These are phyloP conservation scores for Neltuma alba DNA, from an alignment of 306 rosid genomes.

Conservation along the genomic window DNA sequence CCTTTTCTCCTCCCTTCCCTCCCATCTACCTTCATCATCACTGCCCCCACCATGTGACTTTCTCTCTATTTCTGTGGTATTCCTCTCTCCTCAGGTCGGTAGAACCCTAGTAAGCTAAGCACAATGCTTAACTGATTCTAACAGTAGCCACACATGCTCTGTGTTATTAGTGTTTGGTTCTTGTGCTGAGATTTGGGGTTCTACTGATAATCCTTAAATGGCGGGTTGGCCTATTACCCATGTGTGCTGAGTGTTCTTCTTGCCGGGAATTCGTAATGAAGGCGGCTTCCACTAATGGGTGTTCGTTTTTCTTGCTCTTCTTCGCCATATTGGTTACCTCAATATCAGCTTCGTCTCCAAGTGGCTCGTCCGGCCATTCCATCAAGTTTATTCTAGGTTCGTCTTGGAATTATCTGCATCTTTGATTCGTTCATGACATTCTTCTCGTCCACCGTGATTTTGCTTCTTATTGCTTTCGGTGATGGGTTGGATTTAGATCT, in stretches of 20 bases:
- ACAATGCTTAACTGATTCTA: slow-evolving; percentile 30
- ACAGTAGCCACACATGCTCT: not conserved
- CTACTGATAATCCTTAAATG: slow-evolving; percentile 44
- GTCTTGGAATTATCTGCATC: slow-evolving; percentile 26
- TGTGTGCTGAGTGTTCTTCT: slow-evolving; percentile 35
- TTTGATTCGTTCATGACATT: not conserved
- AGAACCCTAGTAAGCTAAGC: slow-evolving; percentile 22
- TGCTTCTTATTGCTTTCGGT: slow-evolving; percentile 5
- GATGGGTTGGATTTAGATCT: slow-evolving; percentile 42
- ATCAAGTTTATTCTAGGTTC: slow-evolving; percentile 61
- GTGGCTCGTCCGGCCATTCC: slow-evolving; percentile 38
- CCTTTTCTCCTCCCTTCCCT: slow-evolving; percentile 43
- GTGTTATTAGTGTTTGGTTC: not conserved
- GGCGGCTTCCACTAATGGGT: slow-evolving; percentile 38
- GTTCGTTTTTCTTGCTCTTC: slow-evolving; percentile 37
- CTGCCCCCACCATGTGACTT: slow-evolving; percentile 5
- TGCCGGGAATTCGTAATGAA: slow-evolving; percentile 43
- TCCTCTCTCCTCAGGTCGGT: slow-evolving; percentile 4
- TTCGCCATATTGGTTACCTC: slow-evolving; percentile 45
- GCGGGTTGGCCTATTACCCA: slow-evolving; percentile 41
- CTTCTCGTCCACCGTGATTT: slow-evolving; percentile 26
- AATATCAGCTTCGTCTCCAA: slow-evolving; percentile 51
- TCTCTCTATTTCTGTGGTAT: slow-evolving; percentile 1
- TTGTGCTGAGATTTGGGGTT: slow-evolving; percentile 10
- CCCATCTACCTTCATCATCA: slow-evolving; percentile 25